Conservation (phyloP, 352 stramenopile genomes). For the Phytopythium sindhum region DNA sequence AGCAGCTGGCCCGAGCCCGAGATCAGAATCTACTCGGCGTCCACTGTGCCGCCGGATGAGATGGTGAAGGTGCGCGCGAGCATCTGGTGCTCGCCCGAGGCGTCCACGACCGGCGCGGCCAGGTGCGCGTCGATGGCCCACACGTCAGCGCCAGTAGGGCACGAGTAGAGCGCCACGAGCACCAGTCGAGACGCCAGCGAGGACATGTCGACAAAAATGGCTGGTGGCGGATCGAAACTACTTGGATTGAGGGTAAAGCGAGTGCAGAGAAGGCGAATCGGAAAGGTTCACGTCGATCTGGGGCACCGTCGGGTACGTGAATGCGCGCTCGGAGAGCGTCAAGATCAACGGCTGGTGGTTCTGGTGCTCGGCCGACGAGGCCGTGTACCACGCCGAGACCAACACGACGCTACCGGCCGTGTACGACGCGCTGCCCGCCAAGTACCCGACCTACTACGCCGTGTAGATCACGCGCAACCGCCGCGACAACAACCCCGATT, state of each 20-base stretch:
- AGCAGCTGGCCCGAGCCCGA: slow-evolving; percentile 46
- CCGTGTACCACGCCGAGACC: slow-evolving; percentile 32
- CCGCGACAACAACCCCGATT: slow-evolving; percentile 33
- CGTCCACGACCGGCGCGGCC: slow-evolving; percentile 22
- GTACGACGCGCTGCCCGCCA: slow-evolving; percentile 17
- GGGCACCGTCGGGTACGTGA: slow-evolving; percentile 51
- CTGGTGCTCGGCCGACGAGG: slow-evolving; percentile 38
- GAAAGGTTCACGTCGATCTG: slow-evolving; percentile 36
- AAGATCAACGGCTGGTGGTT: slow-evolving; percentile 59
- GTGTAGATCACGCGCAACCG: slow-evolving; percentile 22
- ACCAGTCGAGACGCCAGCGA: background rate
- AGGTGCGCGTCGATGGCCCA: slow-evolving; percentile 35
- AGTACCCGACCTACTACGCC: slow-evolving; percentile 27
- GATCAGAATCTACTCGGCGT: slow-evolving; percentile 47
- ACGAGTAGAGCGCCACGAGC: background rate
- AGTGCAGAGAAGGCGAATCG: background rate
- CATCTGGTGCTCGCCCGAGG: slow-evolving; percentile 34
- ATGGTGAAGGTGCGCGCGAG: slow-evolving; percentile 40
- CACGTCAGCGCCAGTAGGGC: slow-evolving; percentile 1
- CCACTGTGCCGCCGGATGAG: slow-evolving; percentile 30
- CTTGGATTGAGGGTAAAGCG: background rate
- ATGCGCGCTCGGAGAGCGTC: slow-evolving; percentile 27
- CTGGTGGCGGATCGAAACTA: background rate
- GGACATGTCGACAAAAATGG: background rate
- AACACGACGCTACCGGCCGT: slow-evolving; percentile 41